Base-by-base conservation (phyloP, 2,329 filamentous ascomycete genomes). In the Capronia coronata region DNA sequence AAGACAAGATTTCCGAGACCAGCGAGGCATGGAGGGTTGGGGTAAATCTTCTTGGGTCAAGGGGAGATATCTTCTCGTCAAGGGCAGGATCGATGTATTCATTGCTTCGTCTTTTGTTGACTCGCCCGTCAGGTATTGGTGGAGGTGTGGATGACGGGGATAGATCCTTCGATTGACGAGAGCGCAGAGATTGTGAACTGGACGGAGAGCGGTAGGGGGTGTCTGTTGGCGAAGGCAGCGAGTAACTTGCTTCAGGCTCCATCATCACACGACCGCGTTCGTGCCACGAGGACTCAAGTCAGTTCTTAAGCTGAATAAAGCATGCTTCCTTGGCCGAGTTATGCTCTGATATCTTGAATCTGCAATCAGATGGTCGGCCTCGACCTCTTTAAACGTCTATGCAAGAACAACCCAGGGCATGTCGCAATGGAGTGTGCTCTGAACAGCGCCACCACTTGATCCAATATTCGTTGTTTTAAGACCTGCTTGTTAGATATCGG, bases 21-120 rank as follows among this genome's bases (percentile, higher is more conserved):
- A 98, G 73, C 43, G 87, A 96, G 7, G 93, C 93, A 66, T 97
- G 93, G 9, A 98, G 72, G 0, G 90, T 97, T 1, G 93, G 93
- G 0, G 93, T 98, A 64, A 98, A 96, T 30, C 93, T 80, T 48
- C 91, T 82, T 2, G 93, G 89, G 63, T 98, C 93, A 23, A 96
- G 74, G 18, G 88, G 82, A 2, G 79, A 80, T 27, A 89, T 81
- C 38, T 72, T 79, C 55, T 91, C 85, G 57, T 91, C 65, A 19
- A 67, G 62, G n/a, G 61, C 55, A 37, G 62, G 48, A 49, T 68
- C 64, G 11, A 68, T 64, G 18, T 67, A 57, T 46, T 59, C 59
- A 58, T 68, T 64, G 48, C 63, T 63, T 59, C 65, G 57, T 54
- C 70, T 67, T 35, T 65, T 64, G 14, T 64, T 64, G 39, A 65